Conservation (phyloP, 2,329 filamentous ascomycete genomes). For the Aschersonia sp. region DNA sequence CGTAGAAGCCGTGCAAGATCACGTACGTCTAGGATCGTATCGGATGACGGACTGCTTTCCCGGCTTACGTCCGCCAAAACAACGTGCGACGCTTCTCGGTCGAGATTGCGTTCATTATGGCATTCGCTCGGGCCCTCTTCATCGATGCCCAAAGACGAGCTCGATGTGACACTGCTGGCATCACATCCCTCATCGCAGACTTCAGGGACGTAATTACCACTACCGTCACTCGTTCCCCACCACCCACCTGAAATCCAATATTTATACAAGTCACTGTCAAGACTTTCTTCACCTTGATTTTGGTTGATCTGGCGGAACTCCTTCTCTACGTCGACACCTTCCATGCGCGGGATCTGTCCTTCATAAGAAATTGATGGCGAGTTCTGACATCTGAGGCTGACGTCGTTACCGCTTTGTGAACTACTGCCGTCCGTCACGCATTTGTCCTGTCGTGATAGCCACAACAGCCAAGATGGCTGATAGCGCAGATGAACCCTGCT, state of each 20-base stretch:
- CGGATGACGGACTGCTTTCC: constrained; percentile 43
- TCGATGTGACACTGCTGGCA: constrained; percentile 65
- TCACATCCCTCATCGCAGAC: constrained; percentile 48
- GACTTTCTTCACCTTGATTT: constrained; percentile 41
- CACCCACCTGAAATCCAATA: constrained; percentile 77
- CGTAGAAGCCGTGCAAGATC: constrained; percentile 72
- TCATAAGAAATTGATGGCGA: constrained; percentile 23
- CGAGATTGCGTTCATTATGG: constrained; percentile 39
- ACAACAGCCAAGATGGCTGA: constrained; percentile 37
- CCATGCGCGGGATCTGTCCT: constrained; percentile 39
- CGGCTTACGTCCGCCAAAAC: constrained; percentile 29
- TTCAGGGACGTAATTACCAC: constrained; percentile 57
- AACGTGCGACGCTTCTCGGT: neutral
- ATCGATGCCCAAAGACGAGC: constrained; percentile 23
- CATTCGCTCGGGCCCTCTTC: constrained; percentile 28
- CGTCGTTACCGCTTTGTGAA: too few relatives aligned
- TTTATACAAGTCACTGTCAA: constrained; percentile 62
- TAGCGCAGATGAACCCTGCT: constrained; percentile 27
- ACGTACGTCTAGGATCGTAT: constrained; percentile 47
- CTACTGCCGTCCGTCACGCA: too few relatives aligned
- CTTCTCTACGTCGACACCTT: constrained; percentile 64
- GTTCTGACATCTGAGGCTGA: neutral
- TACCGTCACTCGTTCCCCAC: constrained; percentile 72
- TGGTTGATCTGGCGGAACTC: constrained; percentile 50
- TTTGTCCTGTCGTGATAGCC: constrained; percentile 22